Evolutionary conservation across 2,329 filamentous ascomycete genomes (phyloP), one percentile per base, ranked within the genome.

Genomic region (Thelonectria rubi): DNA sequence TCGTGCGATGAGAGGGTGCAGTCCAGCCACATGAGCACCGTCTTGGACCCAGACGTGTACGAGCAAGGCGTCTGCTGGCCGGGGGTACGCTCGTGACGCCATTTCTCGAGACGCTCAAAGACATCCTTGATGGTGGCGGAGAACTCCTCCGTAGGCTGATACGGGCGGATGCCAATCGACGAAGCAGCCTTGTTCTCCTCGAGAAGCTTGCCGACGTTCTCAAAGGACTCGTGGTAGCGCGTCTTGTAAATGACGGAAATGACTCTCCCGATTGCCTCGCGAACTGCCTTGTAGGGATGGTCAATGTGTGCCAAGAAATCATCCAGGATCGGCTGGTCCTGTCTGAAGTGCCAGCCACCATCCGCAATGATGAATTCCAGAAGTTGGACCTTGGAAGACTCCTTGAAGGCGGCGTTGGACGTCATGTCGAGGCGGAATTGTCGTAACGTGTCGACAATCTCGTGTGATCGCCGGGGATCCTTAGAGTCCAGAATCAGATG

Each of bases 391-490:
- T 98, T 97, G 26, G 94, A 96, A 57, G 94, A 97, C 76, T 99
- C 96, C 76, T 99, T 99, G 84, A 99, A 99, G 0, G 95, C 95
- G 4, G 96, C 95, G 74, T 98, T 97, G 0, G 94, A 97, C 6
- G 87, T 83, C 90, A 98, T 94, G 74, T 99, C 95, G 10, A 99
- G 83, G 30, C 93, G 87, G 85, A 98, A 98, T 55, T 89, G 87
- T 48, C 91, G 87, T 18, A 99, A 82, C 77, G 88, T 90, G 65
- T 95, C 90, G 37, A 97, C 86, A 65, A 99, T 84, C 66, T 97
- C 94, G 82, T 91, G 93, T 3, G 89, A 89, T 65, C 94, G 88
- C 46, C 96, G 88, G 12, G 95, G 94, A 76, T 99, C 95, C 72
- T 95, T 94, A 11, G 90, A 89, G 69, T 96, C 93, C 43, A 97